Evolutionary conservation across 345 rosid genomes (phyloP).

Genomic region (Salix exigua): DNA sequence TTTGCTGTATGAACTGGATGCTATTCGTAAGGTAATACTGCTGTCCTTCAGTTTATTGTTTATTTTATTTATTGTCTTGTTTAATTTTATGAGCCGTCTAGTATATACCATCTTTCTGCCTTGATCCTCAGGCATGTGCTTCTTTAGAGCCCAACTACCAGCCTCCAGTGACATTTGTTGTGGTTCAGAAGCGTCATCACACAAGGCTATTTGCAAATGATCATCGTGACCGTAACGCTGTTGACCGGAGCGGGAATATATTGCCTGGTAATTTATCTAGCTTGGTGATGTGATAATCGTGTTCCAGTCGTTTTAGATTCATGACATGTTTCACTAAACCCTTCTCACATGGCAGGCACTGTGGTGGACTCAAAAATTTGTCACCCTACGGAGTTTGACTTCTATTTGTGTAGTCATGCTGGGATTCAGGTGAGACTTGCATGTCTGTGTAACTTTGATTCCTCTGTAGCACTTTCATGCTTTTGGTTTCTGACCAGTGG

Average conservation of each 20-base stretch:
- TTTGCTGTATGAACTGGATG: constrained; percentile 87
- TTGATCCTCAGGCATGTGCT: constrained; percentile 70
- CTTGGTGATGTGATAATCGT: background rate
- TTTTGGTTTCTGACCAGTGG: background rate
- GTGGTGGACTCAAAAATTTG: constrained; percentile 98
- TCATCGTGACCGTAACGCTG: constrained; percentile 62
- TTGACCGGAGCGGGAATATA: constrained; percentile 90
- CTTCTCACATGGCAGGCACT: constrained; percentile 48
- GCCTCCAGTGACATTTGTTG: constrained; percentile 98
- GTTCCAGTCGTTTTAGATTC: too few species aligned
- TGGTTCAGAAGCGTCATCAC: constrained; percentile 99
- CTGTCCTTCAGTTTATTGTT: background rate
- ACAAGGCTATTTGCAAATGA: constrained; percentile 90
- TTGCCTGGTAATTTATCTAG: constrained; percentile 57
- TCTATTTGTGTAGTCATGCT: constrained; percentile 96
- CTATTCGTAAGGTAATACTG: constrained; percentile 75
- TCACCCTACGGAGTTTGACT: constrained; percentile 96
- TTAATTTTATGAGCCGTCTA: background rate
- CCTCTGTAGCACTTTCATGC: background rate
- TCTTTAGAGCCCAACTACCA: constrained; percentile 96
- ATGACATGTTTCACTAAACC: background rate
- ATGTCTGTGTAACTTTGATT: background rate
- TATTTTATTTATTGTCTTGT: background rate
- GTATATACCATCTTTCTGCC: background rate
- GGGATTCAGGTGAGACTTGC: constrained; percentile 68